These are phyloP conservation scores for Akanthomyces uredinophilus DNA, from an alignment of 2,329 filamentous ascomycete genomes.

Conservation along the genomic window DNA sequence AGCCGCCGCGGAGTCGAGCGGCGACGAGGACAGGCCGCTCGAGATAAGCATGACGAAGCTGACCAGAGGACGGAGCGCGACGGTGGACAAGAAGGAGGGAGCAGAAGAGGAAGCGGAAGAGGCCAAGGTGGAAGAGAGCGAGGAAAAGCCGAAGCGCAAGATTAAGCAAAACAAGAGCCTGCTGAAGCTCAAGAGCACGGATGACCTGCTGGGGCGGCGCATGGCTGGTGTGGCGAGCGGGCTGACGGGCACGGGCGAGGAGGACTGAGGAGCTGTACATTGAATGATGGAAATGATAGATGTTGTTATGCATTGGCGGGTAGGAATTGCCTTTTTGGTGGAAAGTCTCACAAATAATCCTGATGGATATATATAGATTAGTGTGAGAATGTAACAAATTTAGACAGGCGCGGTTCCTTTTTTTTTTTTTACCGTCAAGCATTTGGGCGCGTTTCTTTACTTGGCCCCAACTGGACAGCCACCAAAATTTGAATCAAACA, in stretches of 20 bases:
- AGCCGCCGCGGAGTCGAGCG: conserved; percentile 54
- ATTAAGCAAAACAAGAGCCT: conserved; percentile 32
- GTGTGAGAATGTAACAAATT: no score
- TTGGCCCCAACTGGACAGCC: no score
- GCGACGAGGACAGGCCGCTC: conserved; percentile 73
- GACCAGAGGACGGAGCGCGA: conserved; percentile 27
- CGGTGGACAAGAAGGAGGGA: background rate
- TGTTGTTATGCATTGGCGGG: background rate
- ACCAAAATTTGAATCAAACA: no score
- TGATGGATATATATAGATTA: no score
- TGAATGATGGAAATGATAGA: background rate
- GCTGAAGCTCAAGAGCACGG: conserved; percentile 42
- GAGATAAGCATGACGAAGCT: conserved; percentile 67
- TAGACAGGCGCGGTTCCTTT: no score
- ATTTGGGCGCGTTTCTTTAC: no score
- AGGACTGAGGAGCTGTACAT: conserved; percentile 18
- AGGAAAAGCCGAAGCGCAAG: conserved; percentile 3
- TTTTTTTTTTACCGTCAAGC: no score
- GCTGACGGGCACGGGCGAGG: conserved; percentile 37
- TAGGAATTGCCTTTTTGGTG: no score
- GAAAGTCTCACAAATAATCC: no score
- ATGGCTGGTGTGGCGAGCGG: conserved; percentile 45
- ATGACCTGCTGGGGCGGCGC: conserved; percentile 42
- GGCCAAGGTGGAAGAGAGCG: background rate
- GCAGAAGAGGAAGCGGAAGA: background rate